Evolutionary conservation across 495 filamentous ascomycete genomes (phyloP).

Genomic region (Rostrohypoxylon terebratum): DNA sequence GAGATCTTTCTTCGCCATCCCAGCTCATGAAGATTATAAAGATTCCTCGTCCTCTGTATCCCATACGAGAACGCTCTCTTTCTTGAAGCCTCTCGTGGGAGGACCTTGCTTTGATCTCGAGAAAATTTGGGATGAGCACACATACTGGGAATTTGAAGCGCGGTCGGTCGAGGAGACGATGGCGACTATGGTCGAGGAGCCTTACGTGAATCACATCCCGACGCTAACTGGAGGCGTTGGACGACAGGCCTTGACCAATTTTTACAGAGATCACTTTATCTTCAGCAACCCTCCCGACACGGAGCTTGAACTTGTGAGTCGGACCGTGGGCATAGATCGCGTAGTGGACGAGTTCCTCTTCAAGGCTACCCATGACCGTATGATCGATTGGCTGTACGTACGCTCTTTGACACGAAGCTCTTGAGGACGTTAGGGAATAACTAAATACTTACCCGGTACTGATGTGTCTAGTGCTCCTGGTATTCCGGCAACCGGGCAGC

Average conservation of each 20-base stretch:
- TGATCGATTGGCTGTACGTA: slow-evolving; percentile 78
- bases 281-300: slow-evolving; percentile 75
- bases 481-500: slow-evolving; percentile 74
- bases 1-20: slow-evolving; percentile 54
- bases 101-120: slow-evolving; percentile 71
- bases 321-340: slow-evolving; percentile 71
- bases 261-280: slow-evolving; percentile 82
- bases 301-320: slow-evolving; percentile 74
- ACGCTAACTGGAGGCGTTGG: slow-evolving; percentile 70
- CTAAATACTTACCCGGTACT: slow-evolving; percentile 6
- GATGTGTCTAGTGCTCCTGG: slow-evolving; percentile 61
- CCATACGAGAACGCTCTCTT: slow-evolving; percentile 64
- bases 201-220: slow-evolving; percentile 70
- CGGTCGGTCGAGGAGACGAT: slow-evolving; percentile 66
- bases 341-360: slow-evolving; percentile 69
- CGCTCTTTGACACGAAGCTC: not conserved
- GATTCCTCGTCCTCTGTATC: slow-evolving; percentile 54
- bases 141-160: slow-evolving; percentile 65
- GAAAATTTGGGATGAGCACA: slow-evolving; percentile 71
- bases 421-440: too few species aligned
- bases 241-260: slow-evolving; percentile 69
- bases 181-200: slow-evolving; percentile 69
- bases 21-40: slow-evolving; percentile 55
- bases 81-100: slow-evolving; percentile 62
- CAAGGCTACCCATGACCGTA: slow-evolving; percentile 76